phyloP scores from a whole-genome alignment of 176 grass and related monocot species.

The Areca catechu region DNA sequence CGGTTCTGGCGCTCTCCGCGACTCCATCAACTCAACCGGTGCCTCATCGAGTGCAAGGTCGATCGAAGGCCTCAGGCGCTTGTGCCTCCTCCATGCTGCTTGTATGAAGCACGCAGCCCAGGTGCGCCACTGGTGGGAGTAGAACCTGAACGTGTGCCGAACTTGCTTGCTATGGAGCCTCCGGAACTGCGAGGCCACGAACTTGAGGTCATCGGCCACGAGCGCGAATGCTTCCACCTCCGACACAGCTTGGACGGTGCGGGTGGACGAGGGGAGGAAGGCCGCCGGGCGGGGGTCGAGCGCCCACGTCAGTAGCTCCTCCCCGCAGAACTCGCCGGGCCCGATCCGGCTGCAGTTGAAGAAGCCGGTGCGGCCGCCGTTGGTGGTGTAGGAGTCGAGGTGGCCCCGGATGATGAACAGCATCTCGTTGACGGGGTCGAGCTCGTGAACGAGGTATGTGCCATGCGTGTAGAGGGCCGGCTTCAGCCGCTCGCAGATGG shows the following conservation, averaged over 20 bases:
- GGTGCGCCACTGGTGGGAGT: constrained; percentile 87
- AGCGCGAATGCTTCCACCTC: constrained; percentile 96
- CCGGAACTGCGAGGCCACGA: constrained; percentile 74
- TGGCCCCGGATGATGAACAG: constrained; percentile 90
- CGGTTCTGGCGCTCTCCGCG: not conserved
- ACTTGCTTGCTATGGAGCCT: constrained; percentile 74
- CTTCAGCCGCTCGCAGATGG: constrained; percentile 88
- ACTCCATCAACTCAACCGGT: not conserved
- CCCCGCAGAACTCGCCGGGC: constrained; percentile 86
- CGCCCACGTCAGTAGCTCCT: constrained; percentile 95
- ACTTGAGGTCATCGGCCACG: constrained; percentile 68
- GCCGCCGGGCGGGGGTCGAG: constrained; percentile 50
- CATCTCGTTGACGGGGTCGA: constrained; percentile 78
- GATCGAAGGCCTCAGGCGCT: constrained; percentile 51
- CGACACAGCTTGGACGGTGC: constrained; percentile 75
- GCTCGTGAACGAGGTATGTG: constrained; percentile 68
- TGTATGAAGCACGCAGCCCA: constrained; percentile 98
- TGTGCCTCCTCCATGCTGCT: constrained; percentile 67
- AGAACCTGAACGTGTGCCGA: constrained; percentile 78
- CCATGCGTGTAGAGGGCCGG: constrained; percentile 73
- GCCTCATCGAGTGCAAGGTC: constrained; percentile 39
- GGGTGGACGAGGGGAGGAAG: constrained; percentile 64
- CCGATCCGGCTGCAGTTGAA: constrained; percentile 93
- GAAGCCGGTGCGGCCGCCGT: constrained; percentile 74
- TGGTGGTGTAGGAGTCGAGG: constrained; percentile 85